Percentiles rank a stretch among this genome's conserved stretches.
phyloP scores from a whole-genome alignment of 305 asterid species.

The Withania somnifera region DNA sequence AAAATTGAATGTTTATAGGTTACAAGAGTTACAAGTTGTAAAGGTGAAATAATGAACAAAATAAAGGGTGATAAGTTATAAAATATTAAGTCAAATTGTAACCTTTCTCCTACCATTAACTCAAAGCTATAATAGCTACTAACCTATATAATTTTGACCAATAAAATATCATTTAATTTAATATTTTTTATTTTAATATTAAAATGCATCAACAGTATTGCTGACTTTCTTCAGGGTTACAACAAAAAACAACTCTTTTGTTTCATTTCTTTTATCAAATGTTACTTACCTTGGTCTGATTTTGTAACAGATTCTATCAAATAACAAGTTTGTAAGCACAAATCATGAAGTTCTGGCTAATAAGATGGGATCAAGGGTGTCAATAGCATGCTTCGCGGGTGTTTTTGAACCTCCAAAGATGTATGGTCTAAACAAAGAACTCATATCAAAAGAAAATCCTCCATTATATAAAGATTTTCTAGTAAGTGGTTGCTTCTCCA shows the following conservation, averaged over 20 bases:
- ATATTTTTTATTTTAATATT: too few relatives aligned
- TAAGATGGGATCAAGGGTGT: constrained; percentile 41
- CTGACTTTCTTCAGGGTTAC: constrained; percentile 51
- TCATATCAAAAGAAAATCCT: constrained; percentile 14
- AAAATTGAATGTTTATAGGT: too few relatives aligned
- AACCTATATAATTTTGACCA: too few relatives aligned
- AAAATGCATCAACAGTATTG: too few relatives aligned
- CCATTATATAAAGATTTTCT: constrained; percentile 42
- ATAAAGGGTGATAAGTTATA: too few relatives aligned
- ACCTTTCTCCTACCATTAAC: too few relatives aligned
- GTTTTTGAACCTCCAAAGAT: constrained; percentile 13
- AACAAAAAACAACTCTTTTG: background rate
- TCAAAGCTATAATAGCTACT: too few relatives aligned
- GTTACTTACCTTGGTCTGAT: background rate
- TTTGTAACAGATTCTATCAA: constrained; percentile 25
- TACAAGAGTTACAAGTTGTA: too few relatives aligned
- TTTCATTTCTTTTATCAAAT: background rate
- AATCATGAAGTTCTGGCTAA: constrained; percentile 50
- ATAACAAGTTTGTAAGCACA: constrained; percentile 42
- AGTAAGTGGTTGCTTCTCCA: constrained; percentile 18
- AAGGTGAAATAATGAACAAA: too few relatives aligned
- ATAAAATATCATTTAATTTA: too few relatives aligned
- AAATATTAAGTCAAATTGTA: too few relatives aligned
- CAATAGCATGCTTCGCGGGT: constrained; percentile 48
- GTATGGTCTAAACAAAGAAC: constrained; percentile 41